Evolutionary conservation across 192 early-diverging fungal species (phyloP).

Genomic region (Hyaloraphidium curvatum): DNA sequence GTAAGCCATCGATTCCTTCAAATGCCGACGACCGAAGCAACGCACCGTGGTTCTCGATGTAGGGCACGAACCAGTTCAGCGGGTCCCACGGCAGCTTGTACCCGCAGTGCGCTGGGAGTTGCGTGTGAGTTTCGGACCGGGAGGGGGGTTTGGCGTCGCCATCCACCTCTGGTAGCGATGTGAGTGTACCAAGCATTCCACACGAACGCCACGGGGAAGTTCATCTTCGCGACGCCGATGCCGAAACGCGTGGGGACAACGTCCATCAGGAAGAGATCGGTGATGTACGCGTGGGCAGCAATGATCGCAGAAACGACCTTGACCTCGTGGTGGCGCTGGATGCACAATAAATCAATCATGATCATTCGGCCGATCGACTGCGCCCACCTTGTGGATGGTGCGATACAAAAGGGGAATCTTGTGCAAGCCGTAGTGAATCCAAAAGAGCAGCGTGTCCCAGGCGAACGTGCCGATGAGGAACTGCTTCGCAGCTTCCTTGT

Average conservation of each 20-base stretch:
- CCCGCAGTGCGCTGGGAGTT: conserved; percentile 1
- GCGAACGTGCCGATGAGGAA: too few relatives aligned
- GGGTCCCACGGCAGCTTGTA: conserved; percentile 2
- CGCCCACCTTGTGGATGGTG: not conserved
- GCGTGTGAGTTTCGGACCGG: too few relatives aligned
- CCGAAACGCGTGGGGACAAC: too few relatives aligned
- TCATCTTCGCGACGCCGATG: too few relatives aligned
- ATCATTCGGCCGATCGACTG: not conserved
- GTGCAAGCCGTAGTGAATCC: conserved; percentile 4
- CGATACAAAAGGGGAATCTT: not conserved
- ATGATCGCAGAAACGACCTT: not conserved
- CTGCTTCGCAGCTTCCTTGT: too few relatives aligned
- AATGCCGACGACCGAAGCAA: too few relatives aligned
- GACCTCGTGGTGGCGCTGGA: not conserved
- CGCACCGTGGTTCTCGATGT: not conserved
- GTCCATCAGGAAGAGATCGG: too few relatives aligned
- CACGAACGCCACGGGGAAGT: too few relatives aligned
- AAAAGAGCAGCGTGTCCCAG: not conserved
- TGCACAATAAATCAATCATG: not conserved
- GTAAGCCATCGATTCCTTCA: too few relatives aligned
- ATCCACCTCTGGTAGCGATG: too few relatives aligned
- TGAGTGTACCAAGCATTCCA: too few relatives aligned
- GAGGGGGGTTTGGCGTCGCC: too few relatives aligned
- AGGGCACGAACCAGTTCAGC: not conserved
- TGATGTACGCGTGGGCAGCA: not conserved